These are phyloP conservation scores for Pisolithus tinctorius DNA, from an alignment of 768 basidiomycete genomes.

Conservation along the genomic window DNA sequence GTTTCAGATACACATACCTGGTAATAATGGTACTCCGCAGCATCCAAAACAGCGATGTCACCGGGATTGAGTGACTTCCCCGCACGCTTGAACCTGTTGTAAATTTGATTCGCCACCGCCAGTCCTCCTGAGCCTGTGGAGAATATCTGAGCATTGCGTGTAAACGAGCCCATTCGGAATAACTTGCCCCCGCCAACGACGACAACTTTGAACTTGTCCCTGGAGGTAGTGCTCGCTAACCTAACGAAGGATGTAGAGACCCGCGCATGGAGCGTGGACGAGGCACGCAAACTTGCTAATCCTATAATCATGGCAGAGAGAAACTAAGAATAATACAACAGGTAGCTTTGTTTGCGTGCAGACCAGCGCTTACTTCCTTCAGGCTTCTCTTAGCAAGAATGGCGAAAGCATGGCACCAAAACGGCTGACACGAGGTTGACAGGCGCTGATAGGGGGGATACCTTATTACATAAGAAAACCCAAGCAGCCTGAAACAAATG, in stretches of 20 bases:
- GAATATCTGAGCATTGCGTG: slow-evolving; percentile 1
- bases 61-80: slow-evolving; percentile 60
- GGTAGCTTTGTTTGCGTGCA: neutral
- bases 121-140: slow-evolving; percentile 71
- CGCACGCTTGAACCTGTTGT: slow-evolving; percentile 65
- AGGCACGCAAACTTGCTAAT: slow-evolving; percentile 3
- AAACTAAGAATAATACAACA: slow-evolving; percentile 3
- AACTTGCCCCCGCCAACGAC: slow-evolving; percentile 79
- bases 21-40: slow-evolving; percentile 78
- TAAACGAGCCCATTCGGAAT: neutral
- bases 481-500: too few species aligned
- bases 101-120: slow-evolving; percentile 82
- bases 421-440: neutral
- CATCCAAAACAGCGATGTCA: slow-evolving; percentile 85
- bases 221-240: slow-evolving; percentile 20
- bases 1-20: slow-evolving; percentile 42
- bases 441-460: neutral
- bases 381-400: neutral
- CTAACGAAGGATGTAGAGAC: slow-evolving; percentile 8
- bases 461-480: neutral
- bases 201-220: slow-evolving; percentile 71
- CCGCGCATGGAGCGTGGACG: slow-evolving; percentile 2
- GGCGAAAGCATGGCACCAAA: neutral
- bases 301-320: slow-evolving; percentile 7
- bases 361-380: neutral